Evolutionary conservation across 148 eudicot species (phyloP).

Genomic region (Vaccinium vitisidaea): DNA sequence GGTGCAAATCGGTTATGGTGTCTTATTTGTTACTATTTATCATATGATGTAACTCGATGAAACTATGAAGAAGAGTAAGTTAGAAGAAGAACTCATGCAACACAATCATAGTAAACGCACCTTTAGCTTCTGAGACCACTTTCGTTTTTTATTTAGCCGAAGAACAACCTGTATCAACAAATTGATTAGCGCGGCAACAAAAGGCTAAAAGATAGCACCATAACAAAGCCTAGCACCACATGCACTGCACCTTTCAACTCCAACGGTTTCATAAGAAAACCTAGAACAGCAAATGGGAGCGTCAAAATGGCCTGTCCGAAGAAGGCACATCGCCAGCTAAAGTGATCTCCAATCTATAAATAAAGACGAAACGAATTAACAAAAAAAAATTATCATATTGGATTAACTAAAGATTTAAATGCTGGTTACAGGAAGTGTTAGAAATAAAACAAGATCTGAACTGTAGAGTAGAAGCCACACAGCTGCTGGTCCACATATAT

Average conservation of each 20-base stretch:
- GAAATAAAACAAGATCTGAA: not conserved
- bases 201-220: conserved; percentile 11
- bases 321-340: conserved; percentile 83
- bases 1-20: too few relatives aligned
- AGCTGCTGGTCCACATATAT: not conserved
- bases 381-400: not conserved
- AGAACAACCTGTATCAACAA: conserved; percentile 54
- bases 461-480: not conserved
- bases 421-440: not conserved
- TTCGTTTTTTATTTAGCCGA: conserved; percentile 50
- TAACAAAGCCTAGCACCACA: not conserved
- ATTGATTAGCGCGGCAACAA: conserved; percentile 18
- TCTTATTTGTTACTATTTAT: not conserved
- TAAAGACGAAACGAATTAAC: conserved; percentile 8
- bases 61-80: not conserved
- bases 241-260: conserved; percentile 65
- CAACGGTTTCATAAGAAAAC: conserved; percentile 86
- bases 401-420: not conserved
- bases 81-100: not conserved
- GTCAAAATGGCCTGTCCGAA: conserved; percentile 73
- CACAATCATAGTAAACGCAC: conserved; percentile 24
- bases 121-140: conserved; percentile 46
- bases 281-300: conserved; percentile 88
- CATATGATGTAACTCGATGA: not conserved
- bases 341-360: conserved; percentile 61